phyloP scores from a whole-genome alignment of 805 yeast species.

The Kazachstania taianensis region DNA sequence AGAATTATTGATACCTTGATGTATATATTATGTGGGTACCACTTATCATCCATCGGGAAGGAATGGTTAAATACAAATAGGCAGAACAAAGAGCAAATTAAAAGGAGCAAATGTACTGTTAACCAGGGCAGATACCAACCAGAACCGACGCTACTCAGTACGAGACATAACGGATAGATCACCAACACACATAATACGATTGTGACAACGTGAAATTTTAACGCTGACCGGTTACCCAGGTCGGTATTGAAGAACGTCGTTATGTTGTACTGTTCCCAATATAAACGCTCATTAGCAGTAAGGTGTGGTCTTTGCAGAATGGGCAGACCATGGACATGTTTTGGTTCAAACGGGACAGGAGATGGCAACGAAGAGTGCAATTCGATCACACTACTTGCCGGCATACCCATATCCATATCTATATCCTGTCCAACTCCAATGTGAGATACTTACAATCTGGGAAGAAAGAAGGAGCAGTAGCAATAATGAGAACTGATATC shows the following conservation, averaged over 20 bases:
- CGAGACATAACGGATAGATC: constrained; percentile 58
- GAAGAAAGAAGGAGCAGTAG: too few species aligned
- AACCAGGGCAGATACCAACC: constrained; percentile 50
- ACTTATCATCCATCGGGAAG: constrained; percentile 35
- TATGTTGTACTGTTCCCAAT: constrained; percentile 72
- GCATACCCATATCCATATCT: neutral
- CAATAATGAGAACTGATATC: too few species aligned
- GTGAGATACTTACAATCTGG: too few species aligned
- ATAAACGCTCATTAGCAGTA: constrained; percentile 59
- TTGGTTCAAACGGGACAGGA: constrained; percentile 33
- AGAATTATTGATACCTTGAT: constrained; percentile 54
- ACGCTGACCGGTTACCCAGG: constrained; percentile 37
- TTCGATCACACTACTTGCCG: neutral
- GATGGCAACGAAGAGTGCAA: neutral
- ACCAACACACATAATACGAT: constrained; percentile 38
- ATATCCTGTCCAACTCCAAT: too few species aligned
- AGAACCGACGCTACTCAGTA: constrained; percentile 50
- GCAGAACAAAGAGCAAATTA: constrained; percentile 42
- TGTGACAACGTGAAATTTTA: constrained; percentile 45
- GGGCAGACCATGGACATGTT: constrained; percentile 60
- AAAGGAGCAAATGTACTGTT: constrained; percentile 38
- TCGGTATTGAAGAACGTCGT: constrained; percentile 59
- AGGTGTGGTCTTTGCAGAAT: constrained; percentile 51
- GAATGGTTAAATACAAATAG: constrained; percentile 49
- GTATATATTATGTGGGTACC: constrained; percentile 75